A percentile compares a stretch with the other conserved stretches of the same genome.
These are phyloP conservation scores for Leishmania amazonensis DNA, from an alignment of 208 protist species.

Conservation along the genomic window DNA sequence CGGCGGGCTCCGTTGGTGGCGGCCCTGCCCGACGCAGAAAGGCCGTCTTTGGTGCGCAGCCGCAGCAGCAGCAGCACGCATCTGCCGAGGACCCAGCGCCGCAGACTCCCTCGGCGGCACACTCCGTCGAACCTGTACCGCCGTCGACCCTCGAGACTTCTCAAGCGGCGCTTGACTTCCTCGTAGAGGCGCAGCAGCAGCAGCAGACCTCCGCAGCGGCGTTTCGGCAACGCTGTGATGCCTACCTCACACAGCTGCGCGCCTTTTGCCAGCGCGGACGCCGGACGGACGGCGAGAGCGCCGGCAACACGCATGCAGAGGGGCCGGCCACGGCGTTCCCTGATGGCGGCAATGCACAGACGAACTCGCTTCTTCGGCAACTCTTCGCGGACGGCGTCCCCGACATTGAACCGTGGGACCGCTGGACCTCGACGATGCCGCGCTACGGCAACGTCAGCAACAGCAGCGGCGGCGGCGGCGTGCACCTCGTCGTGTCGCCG, in stretches of 20 bases:
- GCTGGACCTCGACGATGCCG: constrained; percentile 64
- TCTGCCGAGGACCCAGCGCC: neutral
- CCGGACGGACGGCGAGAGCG: neutral
- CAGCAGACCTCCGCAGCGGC: constrained; percentile 10
- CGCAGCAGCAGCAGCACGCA: neutral
- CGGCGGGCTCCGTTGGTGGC: neutral
- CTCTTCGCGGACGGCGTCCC: constrained; percentile 73
- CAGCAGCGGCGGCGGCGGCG: neutral
- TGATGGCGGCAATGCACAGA: constrained; percentile 11
- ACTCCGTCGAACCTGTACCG: neutral
- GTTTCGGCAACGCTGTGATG: constrained; percentile 21
- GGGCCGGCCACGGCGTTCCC: neutral
- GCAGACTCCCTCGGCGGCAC: neutral
- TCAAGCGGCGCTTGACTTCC: constrained; percentile 16
- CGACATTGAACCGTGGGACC: constrained; percentile 86
- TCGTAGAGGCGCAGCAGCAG: constrained; percentile 9
- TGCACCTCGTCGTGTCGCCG: constrained; percentile 20
- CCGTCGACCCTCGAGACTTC: neutral
- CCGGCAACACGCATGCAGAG: neutral
- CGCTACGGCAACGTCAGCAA: constrained; percentile 43
- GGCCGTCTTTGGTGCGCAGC: neutral
- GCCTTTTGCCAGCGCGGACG: constrained; percentile 22
- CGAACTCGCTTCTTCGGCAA: constrained; percentile 45
- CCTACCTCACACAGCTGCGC: constrained; percentile 35
- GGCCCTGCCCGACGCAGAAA: neutral